phyloP scores from a whole-genome alignment of 78 protist genomes.

The Dictyostelium brefeldianum region DNA sequence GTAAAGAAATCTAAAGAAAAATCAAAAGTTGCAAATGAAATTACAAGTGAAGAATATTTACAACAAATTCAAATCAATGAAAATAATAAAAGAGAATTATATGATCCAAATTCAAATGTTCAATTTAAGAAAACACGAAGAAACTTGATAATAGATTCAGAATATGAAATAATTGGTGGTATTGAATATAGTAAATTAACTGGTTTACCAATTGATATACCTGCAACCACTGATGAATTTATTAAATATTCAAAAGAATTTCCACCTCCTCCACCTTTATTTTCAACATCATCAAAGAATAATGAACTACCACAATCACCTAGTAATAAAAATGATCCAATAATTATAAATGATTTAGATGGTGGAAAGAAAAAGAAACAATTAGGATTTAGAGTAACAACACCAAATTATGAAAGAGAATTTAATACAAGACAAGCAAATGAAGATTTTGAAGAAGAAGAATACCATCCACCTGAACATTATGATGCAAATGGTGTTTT shows the following conservation, averaged over 20 bases:
- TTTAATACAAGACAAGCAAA: neutral
- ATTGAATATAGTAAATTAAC: neutral
- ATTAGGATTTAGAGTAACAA: no score
- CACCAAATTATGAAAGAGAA: neutral
- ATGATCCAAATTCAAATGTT: neutral
- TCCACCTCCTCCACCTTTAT: neutral
- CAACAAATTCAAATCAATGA: neutral
- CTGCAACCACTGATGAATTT: neutral
- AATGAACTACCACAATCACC: no score
- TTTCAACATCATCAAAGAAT: neutral
- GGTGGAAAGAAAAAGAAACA: neutral
- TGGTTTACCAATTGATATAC: neutral
- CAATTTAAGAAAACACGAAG: neutral
- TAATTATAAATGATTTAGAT: neutral
- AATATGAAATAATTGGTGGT: neutral
- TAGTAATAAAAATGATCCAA: neutral
- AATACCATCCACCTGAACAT: slow-evolving; percentile 7
- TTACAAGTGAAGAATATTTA: neutral
- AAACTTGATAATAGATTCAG: neutral
- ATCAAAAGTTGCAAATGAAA: neutral
- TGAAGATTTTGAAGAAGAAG: neutral
- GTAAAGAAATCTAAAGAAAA: neutral
- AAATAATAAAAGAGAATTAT: neutral
- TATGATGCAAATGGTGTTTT: slow-evolving; percentile 5
- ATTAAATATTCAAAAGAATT: neutral